Base-by-base conservation (phyloP, 108 stramenopile species). In the Conticribra weissflogii region DNA sequence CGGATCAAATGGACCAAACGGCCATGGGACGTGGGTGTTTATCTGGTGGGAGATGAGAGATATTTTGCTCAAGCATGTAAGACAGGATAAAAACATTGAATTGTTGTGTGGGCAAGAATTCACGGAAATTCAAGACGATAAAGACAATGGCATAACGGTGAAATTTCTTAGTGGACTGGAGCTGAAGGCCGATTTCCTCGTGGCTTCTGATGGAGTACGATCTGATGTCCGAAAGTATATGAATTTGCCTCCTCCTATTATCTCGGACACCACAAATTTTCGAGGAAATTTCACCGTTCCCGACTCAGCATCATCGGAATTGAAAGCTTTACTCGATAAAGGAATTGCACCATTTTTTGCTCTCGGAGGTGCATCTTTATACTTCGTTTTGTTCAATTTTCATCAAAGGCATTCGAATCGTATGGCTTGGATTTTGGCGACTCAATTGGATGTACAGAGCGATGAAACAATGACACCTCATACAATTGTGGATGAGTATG, bases 151-250 rank as follows among this genome's bases (percentile, higher is more conserved):
- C 17, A 36, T 27, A 1, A 63, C 47, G 29, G 49, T 76, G 30
- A 53, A 49, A n/a, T 25, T 30, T 56, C 12, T 3, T n/a, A 34
- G 45, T 51, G n/a, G n/a, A n/a, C 16, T 55, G 22, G 33, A 48
- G n/a, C 14, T 75, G 0, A 4, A 36, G 17, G 56, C 46, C n/a
- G 57, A 59, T 67, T 17, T 82, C 9, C 18, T 82, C 4, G 47
- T 82, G 51, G 81, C 76, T 17, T 71, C 81, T 12, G 81, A 82
- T 73, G 81, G 81, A 21, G 81, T 82, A 14, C 58, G 78, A 30
- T 82, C 81, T 0, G 4, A 24, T 33, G 66, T 82, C 25, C 71
- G 81, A 21, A 54, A 19, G 17, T 23, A 60, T 3, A 15, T 82
- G 28, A 48, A 48, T 12, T 34, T 48, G 1, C 18, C 71, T 4